A percentile compares a stretch with the other conserved stretches of the same genome.
Conservation (phyloP, 2,329 filamentous ascomycete species). For the Scytalidium sp. region DNA sequence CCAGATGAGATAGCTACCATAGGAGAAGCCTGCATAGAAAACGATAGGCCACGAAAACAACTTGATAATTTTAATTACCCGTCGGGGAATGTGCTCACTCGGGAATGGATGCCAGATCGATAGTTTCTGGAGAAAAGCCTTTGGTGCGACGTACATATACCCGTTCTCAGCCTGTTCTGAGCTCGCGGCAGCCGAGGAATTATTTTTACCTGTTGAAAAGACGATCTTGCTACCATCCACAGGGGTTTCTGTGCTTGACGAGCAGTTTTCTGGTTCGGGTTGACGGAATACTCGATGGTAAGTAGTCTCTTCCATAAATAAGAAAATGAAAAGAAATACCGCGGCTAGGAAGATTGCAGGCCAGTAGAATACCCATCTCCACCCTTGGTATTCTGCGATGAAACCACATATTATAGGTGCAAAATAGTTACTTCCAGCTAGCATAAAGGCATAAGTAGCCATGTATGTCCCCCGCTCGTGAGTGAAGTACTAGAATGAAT, state of each 20-base stretch:
- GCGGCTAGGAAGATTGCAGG: constrained; percentile 47
- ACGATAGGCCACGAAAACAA: not conserved
- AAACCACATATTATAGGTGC: constrained; percentile 43
- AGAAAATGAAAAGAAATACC: constrained; percentile 48
- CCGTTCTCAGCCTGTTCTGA: not conserved
- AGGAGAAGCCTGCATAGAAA: constrained; percentile 9
- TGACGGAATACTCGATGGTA: constrained; percentile 4
- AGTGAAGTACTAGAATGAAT: constrained; percentile 27
- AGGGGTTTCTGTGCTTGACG: not conserved
- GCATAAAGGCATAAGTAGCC: constrained; percentile 37
- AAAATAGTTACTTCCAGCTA: constrained; percentile 38
- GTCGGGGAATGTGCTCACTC: not conserved
- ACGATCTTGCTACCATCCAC: not conserved
- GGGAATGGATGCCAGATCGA: not conserved
- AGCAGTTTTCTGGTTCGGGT: not conserved
- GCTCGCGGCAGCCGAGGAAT: not conserved
- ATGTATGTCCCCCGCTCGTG: constrained; percentile 39
- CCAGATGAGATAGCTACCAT: not conserved
- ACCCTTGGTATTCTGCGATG: constrained; percentile 42
- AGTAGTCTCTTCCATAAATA: constrained; percentile 56
- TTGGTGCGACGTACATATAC: not conserved
- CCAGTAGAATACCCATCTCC: constrained; percentile 49
- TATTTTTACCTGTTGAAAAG: not conserved
- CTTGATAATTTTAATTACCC: not conserved
- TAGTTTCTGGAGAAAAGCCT: constrained; percentile 10